A percentile compares a stretch with the other conserved stretches of the same genome.
These are phyloP conservation scores for Calonectria hawksworthii DNA, from an alignment of 2,329 filamentous ascomycete genomes.

Conservation along the genomic window DNA sequence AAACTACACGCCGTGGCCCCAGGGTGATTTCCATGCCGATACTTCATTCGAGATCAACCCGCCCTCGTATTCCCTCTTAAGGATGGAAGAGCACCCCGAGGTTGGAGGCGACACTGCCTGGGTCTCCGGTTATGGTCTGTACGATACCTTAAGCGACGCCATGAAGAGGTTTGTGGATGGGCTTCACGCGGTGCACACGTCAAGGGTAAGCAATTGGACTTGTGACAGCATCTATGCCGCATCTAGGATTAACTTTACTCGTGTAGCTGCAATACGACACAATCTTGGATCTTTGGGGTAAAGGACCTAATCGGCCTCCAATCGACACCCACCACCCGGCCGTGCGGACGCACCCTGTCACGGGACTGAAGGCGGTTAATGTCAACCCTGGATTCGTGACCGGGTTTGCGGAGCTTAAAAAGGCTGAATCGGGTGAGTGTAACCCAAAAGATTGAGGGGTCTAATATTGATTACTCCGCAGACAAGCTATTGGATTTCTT, in stretches of 20 bases:
- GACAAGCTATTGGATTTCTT: slow-evolving; percentile 59
- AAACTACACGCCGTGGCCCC: slow-evolving; percentile 55
- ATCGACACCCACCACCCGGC: slow-evolving; percentile 64
- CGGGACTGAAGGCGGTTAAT: slow-evolving; percentile 61
- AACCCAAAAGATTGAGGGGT: neutral
- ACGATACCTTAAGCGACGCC: slow-evolving; percentile 59
- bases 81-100: slow-evolving; percentile 64
- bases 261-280: slow-evolving; percentile 28
- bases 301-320: slow-evolving; percentile 51
- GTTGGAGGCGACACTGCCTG: slow-evolving; percentile 63
- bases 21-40: slow-evolving; percentile 62
- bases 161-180: slow-evolving; percentile 59
- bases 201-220: slow-evolving; percentile 30
- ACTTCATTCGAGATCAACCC: slow-evolving; percentile 66
- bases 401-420: slow-evolving; percentile 64
- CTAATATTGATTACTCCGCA: neutral
- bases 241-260: neutral
- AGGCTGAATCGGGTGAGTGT: slow-evolving; percentile 59
- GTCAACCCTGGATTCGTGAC: slow-evolving; percentile 62
- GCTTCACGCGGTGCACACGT: slow-evolving; percentile 61
- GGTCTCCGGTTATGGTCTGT: slow-evolving; percentile 62
- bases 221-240: neutral
- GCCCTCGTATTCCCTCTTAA: slow-evolving; percentile 63
- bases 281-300: slow-evolving; percentile 25
- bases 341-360: slow-evolving; percentile 64